Conservation (phyloP, 148 eudicot species). For the Fagopyrum esculentum region DNA sequence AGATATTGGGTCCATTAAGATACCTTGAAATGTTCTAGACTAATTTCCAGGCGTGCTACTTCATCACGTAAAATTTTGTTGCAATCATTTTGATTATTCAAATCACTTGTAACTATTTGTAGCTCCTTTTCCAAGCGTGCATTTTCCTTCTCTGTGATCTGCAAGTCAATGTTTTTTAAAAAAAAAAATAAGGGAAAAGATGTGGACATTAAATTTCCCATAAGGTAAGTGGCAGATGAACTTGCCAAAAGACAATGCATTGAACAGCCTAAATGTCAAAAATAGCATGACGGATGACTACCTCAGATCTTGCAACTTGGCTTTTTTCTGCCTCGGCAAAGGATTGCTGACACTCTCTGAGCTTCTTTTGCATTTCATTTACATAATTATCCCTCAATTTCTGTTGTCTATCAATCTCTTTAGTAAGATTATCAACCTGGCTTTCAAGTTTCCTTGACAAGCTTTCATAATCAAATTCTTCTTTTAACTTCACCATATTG, state of each 20-base stretch:
- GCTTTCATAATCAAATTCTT: constrained; percentile 95
- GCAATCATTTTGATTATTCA: constrained; percentile 52
- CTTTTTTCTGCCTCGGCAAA: constrained; percentile 64
- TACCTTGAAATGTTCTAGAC: constrained; percentile 64
- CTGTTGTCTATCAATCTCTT: constrained; percentile 83
- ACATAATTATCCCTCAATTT: constrained; percentile 61
- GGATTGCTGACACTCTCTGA: constrained; percentile 52
- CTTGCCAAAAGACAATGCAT: too few relatives aligned
- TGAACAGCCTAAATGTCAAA: too few relatives aligned
- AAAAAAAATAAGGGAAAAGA: neutral
- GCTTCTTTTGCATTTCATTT: constrained; percentile 55
- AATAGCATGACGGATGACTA: constrained; percentile 29
- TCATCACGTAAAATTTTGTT: constrained; percentile 53
- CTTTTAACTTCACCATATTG: constrained; percentile 80
- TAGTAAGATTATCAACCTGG: constrained; percentile 73
- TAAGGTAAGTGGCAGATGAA: neutral
- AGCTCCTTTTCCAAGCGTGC: constrained; percentile 42
- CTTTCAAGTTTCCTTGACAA: constrained; percentile 82
- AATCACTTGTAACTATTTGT: constrained; percentile 37
- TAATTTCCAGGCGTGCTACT: constrained; percentile 49
- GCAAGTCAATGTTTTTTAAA: constrained; percentile 3
- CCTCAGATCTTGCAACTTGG: constrained; percentile 79
- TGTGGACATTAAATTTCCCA: neutral
- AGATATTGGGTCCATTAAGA: neutral
- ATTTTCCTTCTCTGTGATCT: constrained; percentile 75